Conservation (phyloP, 2,329 filamentous ascomycete species). For the Fusarium pilosicola region DNA sequence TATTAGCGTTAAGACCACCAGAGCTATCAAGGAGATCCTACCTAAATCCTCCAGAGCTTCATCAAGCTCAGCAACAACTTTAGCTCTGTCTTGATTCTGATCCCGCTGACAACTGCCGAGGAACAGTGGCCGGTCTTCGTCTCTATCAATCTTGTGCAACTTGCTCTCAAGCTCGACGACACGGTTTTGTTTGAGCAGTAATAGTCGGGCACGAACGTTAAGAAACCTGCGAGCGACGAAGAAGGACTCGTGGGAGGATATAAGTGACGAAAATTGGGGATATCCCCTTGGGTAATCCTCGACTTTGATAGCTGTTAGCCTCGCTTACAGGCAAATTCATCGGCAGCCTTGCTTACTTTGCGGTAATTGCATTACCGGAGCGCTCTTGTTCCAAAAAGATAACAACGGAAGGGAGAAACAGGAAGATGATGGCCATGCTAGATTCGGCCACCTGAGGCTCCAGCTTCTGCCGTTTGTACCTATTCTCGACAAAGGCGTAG, state of each 20-base stretch:
- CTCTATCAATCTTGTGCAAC: background rate
- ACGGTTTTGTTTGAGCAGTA: background rate
- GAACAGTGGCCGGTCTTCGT: background rate
- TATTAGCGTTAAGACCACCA: rapidly evolving
- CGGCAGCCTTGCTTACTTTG: background rate
- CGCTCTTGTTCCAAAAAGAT: background rate
- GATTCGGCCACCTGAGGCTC: background rate
- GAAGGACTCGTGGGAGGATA: background rate
- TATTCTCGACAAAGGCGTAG: background rate
- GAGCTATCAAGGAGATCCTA: background rate
- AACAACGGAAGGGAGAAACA: background rate
- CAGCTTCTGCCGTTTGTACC: background rate
- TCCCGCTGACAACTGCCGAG: background rate
- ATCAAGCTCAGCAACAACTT: background rate
- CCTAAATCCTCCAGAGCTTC: background rate
- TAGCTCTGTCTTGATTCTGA: background rate
- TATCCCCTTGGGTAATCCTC: background rate
- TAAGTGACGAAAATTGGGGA: background rate
- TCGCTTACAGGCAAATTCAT: background rate
- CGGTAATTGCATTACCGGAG: background rate
- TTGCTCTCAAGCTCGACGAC: background rate
- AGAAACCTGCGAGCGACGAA: background rate
- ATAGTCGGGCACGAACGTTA: rapidly evolving
- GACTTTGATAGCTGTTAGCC: background rate
- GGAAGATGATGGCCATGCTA: background rate